phyloP scores from a whole-genome alignment of 768 basidiomycete species.

The Hemileccinum impolitum region DNA sequence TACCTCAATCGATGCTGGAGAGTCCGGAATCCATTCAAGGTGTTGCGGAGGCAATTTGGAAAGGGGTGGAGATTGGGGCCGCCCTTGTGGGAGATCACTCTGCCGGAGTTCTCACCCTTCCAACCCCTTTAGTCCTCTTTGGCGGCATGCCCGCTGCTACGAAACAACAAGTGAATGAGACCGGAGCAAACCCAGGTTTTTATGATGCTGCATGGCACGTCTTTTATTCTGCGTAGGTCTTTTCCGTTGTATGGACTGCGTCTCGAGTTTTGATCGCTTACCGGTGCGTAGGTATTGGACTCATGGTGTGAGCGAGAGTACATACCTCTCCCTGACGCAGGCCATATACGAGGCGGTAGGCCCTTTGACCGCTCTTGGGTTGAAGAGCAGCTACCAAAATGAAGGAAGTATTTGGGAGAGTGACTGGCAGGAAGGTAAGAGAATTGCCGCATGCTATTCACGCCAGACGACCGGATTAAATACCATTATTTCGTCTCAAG shows the following conservation, averaged over 20 bases:
- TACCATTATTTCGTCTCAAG: neutral
- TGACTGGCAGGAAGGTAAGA: slow-evolving; percentile 13
- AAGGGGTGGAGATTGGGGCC: slow-evolving; percentile 4
- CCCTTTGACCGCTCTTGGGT: slow-evolving; percentile 9
- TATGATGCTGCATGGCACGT: slow-evolving; percentile 17
- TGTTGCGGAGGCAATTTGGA: slow-evolving; percentile 18
- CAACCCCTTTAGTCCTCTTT: slow-evolving; percentile 1
- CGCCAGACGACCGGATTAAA: neutral
- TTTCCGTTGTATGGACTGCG: too few species aligned
- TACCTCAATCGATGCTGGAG: slow-evolving; percentile 12
- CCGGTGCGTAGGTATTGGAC: too few species aligned
- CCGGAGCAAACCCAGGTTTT: slow-evolving; percentile 18
- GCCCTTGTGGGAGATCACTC: neutral
- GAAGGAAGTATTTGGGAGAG: slow-evolving; percentile 15
- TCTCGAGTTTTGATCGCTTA: too few species aligned
- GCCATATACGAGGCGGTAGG: slow-evolving; percentile 4
- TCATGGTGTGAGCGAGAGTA: neutral
- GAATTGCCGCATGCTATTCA: too few species aligned
- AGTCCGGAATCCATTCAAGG: neutral
- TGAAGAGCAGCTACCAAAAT: slow-evolving; percentile 19
- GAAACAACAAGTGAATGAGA: slow-evolving; percentile 7
- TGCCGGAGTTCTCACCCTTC: neutral
- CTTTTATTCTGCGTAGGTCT: slow-evolving; percentile 1
- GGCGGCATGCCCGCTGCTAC: slow-evolving; percentile 11
- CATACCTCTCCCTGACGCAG: neutral